Evolutionary conservation across 441 rosid genomes (phyloP).

Genomic region (Bocquillonia castaneifolia): DNA sequence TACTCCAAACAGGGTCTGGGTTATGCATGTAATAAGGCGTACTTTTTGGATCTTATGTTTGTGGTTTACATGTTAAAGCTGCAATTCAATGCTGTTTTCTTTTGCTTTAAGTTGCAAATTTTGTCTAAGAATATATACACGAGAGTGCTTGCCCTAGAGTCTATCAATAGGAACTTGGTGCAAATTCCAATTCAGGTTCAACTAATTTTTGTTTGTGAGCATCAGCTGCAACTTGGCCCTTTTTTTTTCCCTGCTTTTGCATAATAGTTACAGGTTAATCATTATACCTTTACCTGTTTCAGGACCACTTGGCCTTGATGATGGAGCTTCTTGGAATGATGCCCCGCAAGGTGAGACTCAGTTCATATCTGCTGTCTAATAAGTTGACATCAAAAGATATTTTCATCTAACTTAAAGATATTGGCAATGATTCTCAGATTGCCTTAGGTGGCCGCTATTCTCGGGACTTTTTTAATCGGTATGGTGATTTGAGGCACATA

Average conservation of each 20-base stretch:
- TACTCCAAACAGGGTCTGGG: too few species aligned
- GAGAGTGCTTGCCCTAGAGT: neutral
- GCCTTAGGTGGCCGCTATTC: slow-evolving; percentile 72
- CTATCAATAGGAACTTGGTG: neutral
- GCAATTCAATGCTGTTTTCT: neutral
- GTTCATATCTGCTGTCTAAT: neutral
- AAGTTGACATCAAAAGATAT: neutral
- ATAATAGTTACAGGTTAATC: neutral
- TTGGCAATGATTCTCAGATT: slow-evolving; percentile 36
- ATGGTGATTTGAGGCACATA: slow-evolving; percentile 67
- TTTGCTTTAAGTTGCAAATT: neutral
- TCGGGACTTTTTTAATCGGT: slow-evolving; percentile 55
- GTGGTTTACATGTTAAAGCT: neutral
- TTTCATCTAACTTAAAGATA: slow-evolving; percentile 10
- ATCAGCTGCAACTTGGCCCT: neutral
- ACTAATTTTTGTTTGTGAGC: neutral
- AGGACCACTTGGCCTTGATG: slow-evolving; percentile 81
- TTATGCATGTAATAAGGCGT: neutral
- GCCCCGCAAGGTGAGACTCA: slow-evolving; percentile 66
- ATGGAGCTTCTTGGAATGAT: slow-evolving; percentile 77
- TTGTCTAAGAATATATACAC: neutral
- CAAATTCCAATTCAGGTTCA: neutral
- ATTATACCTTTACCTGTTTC: slow-evolving; percentile 13
- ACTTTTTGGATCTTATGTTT: neutral
- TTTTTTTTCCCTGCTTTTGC: neutral